These are phyloP conservation scores for Pichia sp. DNA, from an alignment of 1,139 yeast genomes.

Conservation along the genomic window DNA sequence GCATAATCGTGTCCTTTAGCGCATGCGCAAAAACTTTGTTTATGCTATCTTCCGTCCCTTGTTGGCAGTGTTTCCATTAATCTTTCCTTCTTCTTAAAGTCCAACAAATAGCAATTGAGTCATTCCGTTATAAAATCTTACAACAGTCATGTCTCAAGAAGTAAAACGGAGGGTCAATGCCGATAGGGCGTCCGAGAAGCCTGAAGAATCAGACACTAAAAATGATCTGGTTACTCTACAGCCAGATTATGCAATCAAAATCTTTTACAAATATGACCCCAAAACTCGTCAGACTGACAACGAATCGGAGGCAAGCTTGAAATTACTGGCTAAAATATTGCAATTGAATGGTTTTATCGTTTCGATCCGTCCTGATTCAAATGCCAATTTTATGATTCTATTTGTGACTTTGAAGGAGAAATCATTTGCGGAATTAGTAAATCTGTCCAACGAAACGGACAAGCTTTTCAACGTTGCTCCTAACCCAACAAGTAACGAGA, in stretches of 20 bases:
- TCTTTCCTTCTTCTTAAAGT: background rate
- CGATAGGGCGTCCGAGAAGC: background rate
- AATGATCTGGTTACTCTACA: slow-evolving; percentile 11
- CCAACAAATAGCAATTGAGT: background rate
- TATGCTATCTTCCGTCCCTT: background rate
- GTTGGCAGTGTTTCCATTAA: background rate
- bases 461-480: slow-evolving; percentile 36
- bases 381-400: slow-evolving; percentile 39
- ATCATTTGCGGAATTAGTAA: slow-evolving; percentile 32
- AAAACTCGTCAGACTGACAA: slow-evolving; percentile 31
- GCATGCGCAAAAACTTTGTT: background rate
- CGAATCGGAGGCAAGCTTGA: slow-evolving; percentile 36
- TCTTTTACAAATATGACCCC: slow-evolving; percentile 25
- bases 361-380: slow-evolving; percentile 53
- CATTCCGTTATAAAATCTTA: background rate
- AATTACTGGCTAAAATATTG: slow-evolving; percentile 38
- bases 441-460: slow-evolving; percentile 34
- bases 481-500: slow-evolving; percentile 31
- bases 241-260: slow-evolving; percentile 30
- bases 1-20: background rate
- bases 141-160: slow-evolving; percentile 10
- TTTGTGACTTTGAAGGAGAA: slow-evolving; percentile 47
- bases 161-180: slow-evolving; percentile 9
- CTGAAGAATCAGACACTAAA: background rate
- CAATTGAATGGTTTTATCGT: slow-evolving; percentile 43